Base-by-base conservation (phyloP, 2,329 filamentous ascomycete species). In the Fonsecaea multimorphosa region DNA sequence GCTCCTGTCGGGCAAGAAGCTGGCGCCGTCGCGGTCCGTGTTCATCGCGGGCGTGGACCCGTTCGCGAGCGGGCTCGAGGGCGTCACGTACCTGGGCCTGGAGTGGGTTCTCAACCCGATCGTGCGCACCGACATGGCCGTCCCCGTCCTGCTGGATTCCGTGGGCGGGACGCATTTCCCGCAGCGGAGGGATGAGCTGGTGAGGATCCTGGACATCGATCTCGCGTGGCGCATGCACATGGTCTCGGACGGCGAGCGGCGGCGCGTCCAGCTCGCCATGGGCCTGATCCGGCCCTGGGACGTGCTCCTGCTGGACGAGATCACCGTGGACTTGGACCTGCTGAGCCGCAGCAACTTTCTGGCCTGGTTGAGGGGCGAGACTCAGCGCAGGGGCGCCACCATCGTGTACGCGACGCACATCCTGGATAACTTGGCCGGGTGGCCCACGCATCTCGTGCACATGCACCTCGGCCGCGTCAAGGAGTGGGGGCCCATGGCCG, bases 81-180 rank as follows among this genome's bases (percentile, higher is more conserved):
- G 95, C 68, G 94, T 99, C 34, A 98, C 94, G 24, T 99, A 99
- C 79, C 90, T 99, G 7, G 95, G 95, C 0, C 87, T 97, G 0
- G 95, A 99, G 83, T 99, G 95, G 95, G 95, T 98, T 2, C 86
- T 99, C 9, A 98, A 98, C 82, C 92, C 91, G 56, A 96, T 98
- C 73, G 95, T 98, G 55, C 91, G 94, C 58, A 96, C 90, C 32
- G 95, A 99, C 78, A 97, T 99, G 72, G 92, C 92, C 65, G 94
- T 99, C 2, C 86, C 85, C 2, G 93, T 96, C 71, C 87, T 99
- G 5, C 87, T 99, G 29, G 82, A 87, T 56, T 92, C 89, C 1
- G 91, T 99, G 0, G 95, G 95, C 67, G 95, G 95, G 12, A 87
- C 96, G 77, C 86, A 87, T 72, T 99, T 91, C 78, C 86, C 91